Conservation (phyloP, 2,329 filamentous ascomycete species). For the Berkeleyomyces basicola region DNA sequence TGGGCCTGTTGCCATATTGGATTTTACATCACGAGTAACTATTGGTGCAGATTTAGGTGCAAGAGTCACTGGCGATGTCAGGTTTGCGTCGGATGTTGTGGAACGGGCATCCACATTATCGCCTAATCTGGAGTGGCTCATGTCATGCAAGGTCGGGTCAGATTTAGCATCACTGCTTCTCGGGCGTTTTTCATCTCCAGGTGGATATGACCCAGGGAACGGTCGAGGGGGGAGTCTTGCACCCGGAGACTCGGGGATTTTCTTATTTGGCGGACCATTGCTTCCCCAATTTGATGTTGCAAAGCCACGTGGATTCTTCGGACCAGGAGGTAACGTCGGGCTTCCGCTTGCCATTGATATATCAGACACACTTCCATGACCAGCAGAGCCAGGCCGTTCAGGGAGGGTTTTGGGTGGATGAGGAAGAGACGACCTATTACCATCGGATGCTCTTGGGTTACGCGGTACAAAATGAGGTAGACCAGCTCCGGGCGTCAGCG, state of each 20-base stretch:
- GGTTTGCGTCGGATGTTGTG: neutral
- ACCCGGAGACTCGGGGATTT: slow-evolving; percentile 36
- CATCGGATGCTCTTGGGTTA: slow-evolving; percentile 38
- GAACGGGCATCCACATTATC: neutral
- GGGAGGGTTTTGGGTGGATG: slow-evolving; percentile 20
- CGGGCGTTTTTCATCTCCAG: slow-evolving; percentile 29
- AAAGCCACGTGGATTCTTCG: slow-evolving; percentile 2
- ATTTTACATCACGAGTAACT: neutral
- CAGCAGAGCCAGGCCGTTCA: slow-evolving; percentile 32
- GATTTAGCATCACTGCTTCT: slow-evolving; percentile 37
- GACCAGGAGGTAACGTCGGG: slow-evolving; percentile 21
- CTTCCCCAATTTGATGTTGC: slow-evolving; percentile 31
- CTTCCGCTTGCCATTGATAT: slow-evolving; percentile 11
- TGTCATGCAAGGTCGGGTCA: slow-evolving; percentile 13
- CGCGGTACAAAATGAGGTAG: slow-evolving; percentile 27
- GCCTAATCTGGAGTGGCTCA: neutral
- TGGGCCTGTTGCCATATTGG: neutral
- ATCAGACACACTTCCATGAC: slow-evolving; percentile 18
- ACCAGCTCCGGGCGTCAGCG: slow-evolving; percentile 33
- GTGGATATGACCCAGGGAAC: slow-evolving; percentile 16
- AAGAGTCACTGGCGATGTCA: slow-evolving; percentile 6
- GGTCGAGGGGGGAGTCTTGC: slow-evolving; percentile 22
- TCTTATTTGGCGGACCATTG: slow-evolving; percentile 29
- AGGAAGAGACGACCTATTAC: slow-evolving; percentile 10
- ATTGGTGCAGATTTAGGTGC: neutral